Evolutionary conservation across 2,329 filamentous ascomycete genomes (phyloP), one percentile per base, ranked within the genome.

Genomic region (Pseudocercospora fijiensis): DNA sequence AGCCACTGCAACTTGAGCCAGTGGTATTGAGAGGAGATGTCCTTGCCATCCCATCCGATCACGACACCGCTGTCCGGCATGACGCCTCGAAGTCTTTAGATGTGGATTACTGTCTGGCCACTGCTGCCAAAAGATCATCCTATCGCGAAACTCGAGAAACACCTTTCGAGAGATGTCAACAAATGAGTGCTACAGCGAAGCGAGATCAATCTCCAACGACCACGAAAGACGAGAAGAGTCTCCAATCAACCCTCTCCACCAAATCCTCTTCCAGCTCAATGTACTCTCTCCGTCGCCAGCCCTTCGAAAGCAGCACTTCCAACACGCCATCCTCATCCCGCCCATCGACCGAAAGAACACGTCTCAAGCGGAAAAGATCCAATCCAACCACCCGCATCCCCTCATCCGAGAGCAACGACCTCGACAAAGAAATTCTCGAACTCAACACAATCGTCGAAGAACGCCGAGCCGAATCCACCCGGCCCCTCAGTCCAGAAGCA

Each of bases 401-500:
- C 3, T 61, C 56, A 6, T 43, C 55, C 16, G 63, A 62, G 11
- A 62, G 63, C 55, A 59, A 61, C 24, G 67, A 79, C 53, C 72
- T 82, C 8, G 80, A 82, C 33, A 76, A 77, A 37, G 80, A 79
- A 13, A 79, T 82, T 58, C 75, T 78, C 3, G 80, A 82, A 69
- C 76, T 82, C 61, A 81, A 82, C 71, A 81, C 78, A 22, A 82
- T 82, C 58, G 77, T 82, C 56, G 79, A 82, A 68, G 79, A 82
- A 67, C 76, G 76, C 16, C 73, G 79, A n/a, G 76, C 76, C n/a
- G 78, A 77, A 55, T 73, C 74, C 8, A 41, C 59, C 8, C 68
- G 63, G 67, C 69, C 66, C 1, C 62, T 71, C 69, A 67, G 57
- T 27, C 61, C 64, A 13, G 63, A 52, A 8, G 63, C 45, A 8